phyloP scores from a whole-genome alignment of 371 early-diverging fungal genomes.

The Lichtheimia ornata region DNA sequence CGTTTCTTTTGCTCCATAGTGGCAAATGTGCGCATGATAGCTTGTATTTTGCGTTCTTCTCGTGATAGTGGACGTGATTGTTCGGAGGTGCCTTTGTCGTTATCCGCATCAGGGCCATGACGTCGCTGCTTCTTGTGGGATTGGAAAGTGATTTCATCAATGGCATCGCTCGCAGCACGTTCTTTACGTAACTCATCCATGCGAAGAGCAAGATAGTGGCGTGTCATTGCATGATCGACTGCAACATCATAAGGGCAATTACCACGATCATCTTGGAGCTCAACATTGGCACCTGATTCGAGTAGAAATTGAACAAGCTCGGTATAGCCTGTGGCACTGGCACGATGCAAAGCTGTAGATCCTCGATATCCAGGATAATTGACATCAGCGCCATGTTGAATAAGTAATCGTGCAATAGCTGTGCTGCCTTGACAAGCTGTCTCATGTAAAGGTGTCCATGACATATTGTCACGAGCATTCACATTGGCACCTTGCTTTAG shows the following conservation, averaged over 20 bases:
- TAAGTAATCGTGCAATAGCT: conserved; percentile 62
- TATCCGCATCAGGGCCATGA: conserved; percentile 21
- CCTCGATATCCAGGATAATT: conserved; percentile 57
- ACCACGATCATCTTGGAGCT: conserved; percentile 48
- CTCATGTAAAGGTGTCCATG: conserved; percentile 83
- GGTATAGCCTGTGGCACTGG: conserved; percentile 53
- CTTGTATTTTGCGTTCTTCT: conserved; percentile 74
- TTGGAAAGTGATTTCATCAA: conserved; percentile 37
- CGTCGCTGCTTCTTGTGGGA: conserved; percentile 39
- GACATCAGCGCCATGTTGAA: conserved; percentile 74
- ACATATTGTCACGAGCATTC: conserved; percentile 63
- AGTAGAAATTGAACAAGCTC: conserved; percentile 70
- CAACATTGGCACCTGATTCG: conserved; percentile 64
- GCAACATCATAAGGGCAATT: conserved; percentile 61
- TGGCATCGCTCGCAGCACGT: conserved; percentile 27
- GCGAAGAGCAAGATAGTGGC: conserved; percentile 30
- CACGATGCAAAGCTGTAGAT: conserved; percentile 79
- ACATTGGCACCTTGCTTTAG: conserved; percentile 75
- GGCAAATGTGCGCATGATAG: conserved; percentile 55
- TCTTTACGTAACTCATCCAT: conserved; percentile 50
- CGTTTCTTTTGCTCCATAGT: conserved; percentile 40
- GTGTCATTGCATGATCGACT: conserved; percentile 28
- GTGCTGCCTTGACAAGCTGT: conserved; percentile 72
- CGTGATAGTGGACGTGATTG: conserved; percentile 45
- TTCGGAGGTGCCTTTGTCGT: conserved; percentile 12